Base-by-base conservation (phyloP, 176 grass and related monocot genomes). In the Aegilops tauschii region DNA sequence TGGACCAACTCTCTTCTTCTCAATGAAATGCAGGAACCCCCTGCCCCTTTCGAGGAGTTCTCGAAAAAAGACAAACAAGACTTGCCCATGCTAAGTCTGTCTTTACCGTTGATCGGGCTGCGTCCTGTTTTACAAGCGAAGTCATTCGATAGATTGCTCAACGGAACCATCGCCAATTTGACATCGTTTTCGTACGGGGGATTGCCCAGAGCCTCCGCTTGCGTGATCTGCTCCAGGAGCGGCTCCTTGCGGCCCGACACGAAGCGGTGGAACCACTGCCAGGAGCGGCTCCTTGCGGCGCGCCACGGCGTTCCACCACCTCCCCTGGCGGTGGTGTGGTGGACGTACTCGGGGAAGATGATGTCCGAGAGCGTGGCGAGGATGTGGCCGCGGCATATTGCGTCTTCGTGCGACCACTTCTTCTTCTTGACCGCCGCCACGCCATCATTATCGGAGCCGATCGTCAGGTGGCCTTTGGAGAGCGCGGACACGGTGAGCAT, bases 371-470 rank as follows among this genome's bases (percentile, higher is more conserved):
- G 80, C 56, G 69, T 37, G 25, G 49, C 3, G 65, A 92, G 86
- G 82, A 92, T 85, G 82, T 89, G 86, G 62, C 82, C 86, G 1
- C 90, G 86, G 72, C 70, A 92, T n/a, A 92, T 8, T 10, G 77
- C 62, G 77, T 86, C 86, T 10, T 89, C 82, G 37, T 61, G 81
- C 3, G 54, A 59, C 76, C 85, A 70, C 59, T 64, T 67, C 73
- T 72, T 54, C 28, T 39, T 39, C 37, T 40, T 35, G 0, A 40
- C 54, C 4, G 21, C 25, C 61, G 23, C n/a, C 5, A 35, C 0
- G 61, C n/a, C 61, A 5, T 9, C 12, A 3, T 3, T 14, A 20
- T 11, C 29, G 81, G 5, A 35, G 5, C 34, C 34, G 34, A 35
- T 35, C 34, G 34, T 35, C 35, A 36, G 37, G 32, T 3, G 68